Conservation (phyloP, 1,284 basidiomycete genomes). For the Tilletiopsis washingtonensis region DNA sequence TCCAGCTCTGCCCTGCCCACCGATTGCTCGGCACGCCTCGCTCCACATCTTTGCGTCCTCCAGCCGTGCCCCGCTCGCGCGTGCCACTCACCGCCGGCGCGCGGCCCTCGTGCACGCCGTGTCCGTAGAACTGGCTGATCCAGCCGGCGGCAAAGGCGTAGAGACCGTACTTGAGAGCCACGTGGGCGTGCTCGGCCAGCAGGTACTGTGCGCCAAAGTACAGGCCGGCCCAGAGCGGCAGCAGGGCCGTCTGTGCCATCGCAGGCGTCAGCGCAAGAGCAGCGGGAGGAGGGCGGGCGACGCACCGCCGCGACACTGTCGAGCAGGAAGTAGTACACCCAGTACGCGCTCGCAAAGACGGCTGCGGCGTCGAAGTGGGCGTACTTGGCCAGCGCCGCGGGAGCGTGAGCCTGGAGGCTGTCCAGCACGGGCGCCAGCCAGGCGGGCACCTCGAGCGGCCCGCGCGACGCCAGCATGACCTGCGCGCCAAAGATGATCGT, state of each 20-base stretch:
- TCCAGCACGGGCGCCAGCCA: not conserved
- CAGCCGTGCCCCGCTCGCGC: too few relatives aligned
- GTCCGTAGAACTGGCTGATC: conserved; percentile 38
- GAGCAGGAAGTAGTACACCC: conserved; percentile 30
- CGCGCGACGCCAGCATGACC: not conserved
- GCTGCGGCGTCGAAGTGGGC: conserved; percentile 17
- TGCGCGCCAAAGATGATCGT: conserved; percentile 24
- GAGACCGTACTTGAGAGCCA: conserved; percentile 20
- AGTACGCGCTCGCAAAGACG: conserved; percentile 17
- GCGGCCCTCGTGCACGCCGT: conserved; percentile 34
- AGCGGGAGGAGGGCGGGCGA: conserved; percentile 25
- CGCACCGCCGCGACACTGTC: conserved; percentile 22
- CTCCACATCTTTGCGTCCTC: too few relatives aligned
- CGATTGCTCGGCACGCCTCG: too few relatives aligned
- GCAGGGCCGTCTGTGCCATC: conserved; percentile 7
- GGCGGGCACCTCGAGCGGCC: not conserved
- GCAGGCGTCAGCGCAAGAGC: conserved; percentile 12
- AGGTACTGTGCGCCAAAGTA: not conserved
- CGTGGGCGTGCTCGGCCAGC: conserved; percentile 15
- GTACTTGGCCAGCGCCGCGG: conserved; percentile 11
- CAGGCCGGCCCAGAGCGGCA: not conserved
- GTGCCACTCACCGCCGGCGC: conserved; percentile 19
- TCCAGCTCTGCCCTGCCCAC: too few relatives aligned
- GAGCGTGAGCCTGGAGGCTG: conserved; percentile 7
- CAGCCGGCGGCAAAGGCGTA: conserved; percentile 22